Percentiles rank a stretch among this genome's conserved stretches.
phyloP scores from a whole-genome alignment of 495 filamentous ascomycete species.

The Acidiella bohemica region DNA sequence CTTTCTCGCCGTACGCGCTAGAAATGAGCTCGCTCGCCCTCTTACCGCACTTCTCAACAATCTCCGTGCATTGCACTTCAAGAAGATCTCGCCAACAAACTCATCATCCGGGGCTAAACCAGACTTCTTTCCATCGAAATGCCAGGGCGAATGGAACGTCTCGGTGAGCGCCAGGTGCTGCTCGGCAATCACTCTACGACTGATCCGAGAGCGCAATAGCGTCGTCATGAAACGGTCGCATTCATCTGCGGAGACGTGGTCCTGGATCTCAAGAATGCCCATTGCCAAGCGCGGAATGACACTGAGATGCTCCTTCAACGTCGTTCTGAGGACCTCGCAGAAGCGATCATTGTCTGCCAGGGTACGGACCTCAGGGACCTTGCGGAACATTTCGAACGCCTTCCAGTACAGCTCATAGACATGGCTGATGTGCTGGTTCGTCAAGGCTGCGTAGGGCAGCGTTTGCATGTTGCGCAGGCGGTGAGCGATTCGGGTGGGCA shows the following conservation, averaged over 20 bases:
- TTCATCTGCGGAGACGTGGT: slow-evolving; percentile 59
- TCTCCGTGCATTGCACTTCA: slow-evolving; percentile 88
- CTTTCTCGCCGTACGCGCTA: slow-evolving; percentile 54
- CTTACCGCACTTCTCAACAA: slow-evolving; percentile 68
- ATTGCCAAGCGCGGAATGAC: slow-evolving; percentile 90
- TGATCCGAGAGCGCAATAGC: slow-evolving; percentile 83
- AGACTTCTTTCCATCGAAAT: slow-evolving; percentile 56
- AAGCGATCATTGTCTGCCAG: slow-evolving; percentile 84
- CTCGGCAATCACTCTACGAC: slow-evolving; percentile 89
- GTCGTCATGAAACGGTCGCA: slow-evolving; percentile 95
- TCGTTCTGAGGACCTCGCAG: slow-evolving; percentile 66
- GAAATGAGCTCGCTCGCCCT: slow-evolving; percentile 54
- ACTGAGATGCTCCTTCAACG: slow-evolving; percentile 73
- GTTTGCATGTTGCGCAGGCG: slow-evolving; percentile 95
- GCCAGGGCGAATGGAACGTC: slow-evolving; percentile 84
- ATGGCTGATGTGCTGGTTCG: slow-evolving; percentile 83
- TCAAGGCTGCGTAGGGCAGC: slow-evolving; percentile 87
- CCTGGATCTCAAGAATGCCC: slow-evolving; percentile 79
- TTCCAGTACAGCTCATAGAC: slow-evolving; percentile 96
- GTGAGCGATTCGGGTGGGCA: slow-evolving; percentile 74
- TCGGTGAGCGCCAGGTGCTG: slow-evolving; percentile 95
- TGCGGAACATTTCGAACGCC: slow-evolving; percentile 81
- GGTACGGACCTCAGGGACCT: slow-evolving; percentile 67
- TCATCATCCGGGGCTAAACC: slow-evolving; percentile 50
- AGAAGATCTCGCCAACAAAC: slow-evolving; percentile 89